Percentiles rank a stretch among this genome's conserved stretches.
Evolutionary conservation across 306 rosid genomes (phyloP).

Genomic region (Quillaja saponaria): DNA sequence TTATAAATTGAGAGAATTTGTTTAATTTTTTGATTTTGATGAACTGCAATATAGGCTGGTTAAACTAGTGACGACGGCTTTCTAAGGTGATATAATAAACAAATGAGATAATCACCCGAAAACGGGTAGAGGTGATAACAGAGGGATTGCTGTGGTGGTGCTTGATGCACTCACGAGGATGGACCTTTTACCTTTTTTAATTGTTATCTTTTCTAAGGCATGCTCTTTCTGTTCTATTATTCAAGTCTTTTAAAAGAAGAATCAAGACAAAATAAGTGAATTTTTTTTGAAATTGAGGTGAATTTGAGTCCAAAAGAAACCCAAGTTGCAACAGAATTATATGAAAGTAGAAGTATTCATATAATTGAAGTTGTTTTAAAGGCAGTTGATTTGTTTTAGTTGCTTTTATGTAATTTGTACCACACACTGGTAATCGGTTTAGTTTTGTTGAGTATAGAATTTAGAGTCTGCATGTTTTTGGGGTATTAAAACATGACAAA

Average conservation of each 20-base stretch:
- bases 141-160: conserved; percentile 98
- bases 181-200: conserved; percentile 3
- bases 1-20: too few species aligned
- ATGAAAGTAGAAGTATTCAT: neutral
- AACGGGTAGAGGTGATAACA: conserved; percentile 81
- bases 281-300: conserved; percentile 6
- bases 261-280: neutral
- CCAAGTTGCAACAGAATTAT: neutral
- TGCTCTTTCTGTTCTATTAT: neutral
- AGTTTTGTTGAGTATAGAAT: conserved; percentile 2
- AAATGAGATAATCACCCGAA: conserved; percentile 94
- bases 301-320: conserved; percentile 9
- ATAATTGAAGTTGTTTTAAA: neutral
- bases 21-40: neutral
- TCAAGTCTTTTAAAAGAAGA: too few species aligned
- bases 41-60: conserved; percentile 61
- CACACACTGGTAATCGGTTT: neutral
- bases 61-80: conserved; percentile 86
- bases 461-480: neutral
- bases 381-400: neutral
- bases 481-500: conserved; percentile 2
- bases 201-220: conserved; percentile 13
- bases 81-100: conserved; percentile 77
- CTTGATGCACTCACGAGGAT: conserved; percentile 98
- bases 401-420: neutral